Percentiles rank a stretch among this genome's conserved stretches.
These are phyloP conservation scores for Pseudozyma hubeiensis DNA, from an alignment of 1,284 basidiomycete species.

Conservation along the genomic window DNA sequence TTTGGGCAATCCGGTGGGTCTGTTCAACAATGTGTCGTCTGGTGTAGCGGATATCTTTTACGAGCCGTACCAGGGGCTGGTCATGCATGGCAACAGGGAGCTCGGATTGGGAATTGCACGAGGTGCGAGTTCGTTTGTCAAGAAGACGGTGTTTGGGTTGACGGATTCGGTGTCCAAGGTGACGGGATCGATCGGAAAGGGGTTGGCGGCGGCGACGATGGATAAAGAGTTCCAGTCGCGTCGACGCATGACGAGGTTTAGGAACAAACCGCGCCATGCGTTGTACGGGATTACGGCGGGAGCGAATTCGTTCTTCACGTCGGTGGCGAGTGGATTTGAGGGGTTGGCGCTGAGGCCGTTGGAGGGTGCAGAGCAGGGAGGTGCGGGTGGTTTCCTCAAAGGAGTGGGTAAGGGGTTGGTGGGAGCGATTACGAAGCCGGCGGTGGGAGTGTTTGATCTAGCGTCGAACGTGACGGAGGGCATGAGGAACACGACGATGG, in stretches of 20 bases:
- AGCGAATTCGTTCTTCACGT: constrained; percentile 91
- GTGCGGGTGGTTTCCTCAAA: constrained; percentile 96
- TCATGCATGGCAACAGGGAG: constrained; percentile 96
- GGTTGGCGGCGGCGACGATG: constrained; percentile 93
- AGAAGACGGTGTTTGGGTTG: constrained; percentile 97
- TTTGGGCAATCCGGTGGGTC: constrained; percentile 82
- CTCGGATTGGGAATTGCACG: constrained; percentile 97
- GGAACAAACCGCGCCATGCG: constrained; percentile 95
- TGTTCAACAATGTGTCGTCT: constrained; percentile 98
- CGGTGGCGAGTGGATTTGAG: constrained; percentile 93
- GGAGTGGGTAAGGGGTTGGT: constrained; percentile 96
- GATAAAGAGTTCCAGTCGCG: constrained; percentile 94
- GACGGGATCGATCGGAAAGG: constrained; percentile 96
- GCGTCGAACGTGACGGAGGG: constrained; percentile 96
- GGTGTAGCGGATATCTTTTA: constrained; percentile 99
- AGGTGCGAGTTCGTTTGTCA: constrained; percentile 91
- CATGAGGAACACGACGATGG: constrained; percentile 92
- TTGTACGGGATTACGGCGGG: constrained; percentile 94
- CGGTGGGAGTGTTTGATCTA: constrained; percentile 94
- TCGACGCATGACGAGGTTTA: constrained; percentile 85
- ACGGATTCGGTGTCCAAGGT: constrained; percentile 97
- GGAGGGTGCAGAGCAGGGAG: constrained; percentile 93
- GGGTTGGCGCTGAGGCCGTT: constrained; percentile 96
- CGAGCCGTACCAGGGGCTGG: constrained; percentile 95
- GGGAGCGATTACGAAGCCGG: constrained; percentile 94